Evolutionary conservation across 441 rosid genomes (phyloP), one percentile per base, ranked within the genome.

Genomic region (Jatropha podagrica): DNA sequence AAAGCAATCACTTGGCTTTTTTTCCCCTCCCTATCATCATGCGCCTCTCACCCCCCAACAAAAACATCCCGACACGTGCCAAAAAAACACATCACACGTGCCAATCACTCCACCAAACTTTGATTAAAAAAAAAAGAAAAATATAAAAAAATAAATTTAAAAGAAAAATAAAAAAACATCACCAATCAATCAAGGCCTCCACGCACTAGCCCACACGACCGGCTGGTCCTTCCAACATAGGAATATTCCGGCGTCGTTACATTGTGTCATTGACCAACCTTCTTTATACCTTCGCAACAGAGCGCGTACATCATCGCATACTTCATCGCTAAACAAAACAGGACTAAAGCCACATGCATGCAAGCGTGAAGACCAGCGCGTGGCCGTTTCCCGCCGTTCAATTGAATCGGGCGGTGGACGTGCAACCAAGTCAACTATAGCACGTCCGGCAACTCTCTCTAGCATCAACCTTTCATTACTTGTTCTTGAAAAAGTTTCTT

Each of bases 141-240:
- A 18, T 44, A 5, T 6, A 44, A 44, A 10, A 38, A 46, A 44
- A 10, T 32, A 14, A 38, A 44, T 58, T 13, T 20, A 15, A 12
- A 46, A 38, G 32, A 26, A 14, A 20, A 23, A 23, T 23, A 20
- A 32, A 42, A 66, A 55, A 51, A 52, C 44, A 41, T 8, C 61
- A 38, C 1, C 68, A 63, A 67, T 71, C 71, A 67, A 72, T 79
- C 78, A 82, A 12, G 97, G 94, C 80, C 92, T 82, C 98, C 99
- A 95, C 73, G 97, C 95, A 81, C 96, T 90, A 23, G 96, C 93
- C 99, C 99, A 95, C 62, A 93, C 94, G 75, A 91, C 97, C 82
- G 88, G 91, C 83, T 91, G 93, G 38, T 93, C 96, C 83, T 92
- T 92, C 94, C 96, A 95, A 56, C 91, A 82, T 74, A 95, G 83